Evolutionary conservation across 441 rosid genomes (phyloP), one percentile per base, ranked within the genome.

Genomic region (Rhodomyrtus psidioides): DNA sequence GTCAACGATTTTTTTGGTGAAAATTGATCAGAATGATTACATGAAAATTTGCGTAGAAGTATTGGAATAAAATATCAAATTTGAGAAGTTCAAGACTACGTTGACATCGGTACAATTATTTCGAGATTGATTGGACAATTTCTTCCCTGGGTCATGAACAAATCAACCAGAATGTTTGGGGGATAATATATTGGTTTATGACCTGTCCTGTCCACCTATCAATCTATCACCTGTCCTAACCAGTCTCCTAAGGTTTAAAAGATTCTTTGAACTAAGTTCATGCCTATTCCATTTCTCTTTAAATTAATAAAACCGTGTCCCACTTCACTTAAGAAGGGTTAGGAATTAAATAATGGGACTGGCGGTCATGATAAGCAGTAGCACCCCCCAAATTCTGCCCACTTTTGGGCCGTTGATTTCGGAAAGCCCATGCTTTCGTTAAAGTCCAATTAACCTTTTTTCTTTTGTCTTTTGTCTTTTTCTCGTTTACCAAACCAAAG

Each of bases 11-110:
- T 51, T 51, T 12, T 4, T 4, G 49, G 16, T 51, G 53, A 51
- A 10, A 51, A 51, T 51, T 13, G 53, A 3, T 4, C 6, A 12
- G 1, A 13, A 34, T 34, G 7, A 65, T 0, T 21, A 9, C 0
- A 1, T 7, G 7, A 3, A 15, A 28, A 28, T 60, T 65, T 0
- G 4, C 1, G 0, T 3, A 19, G 2, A 34, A 0, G 12, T 39
- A 1, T 19, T 34, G 2, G 8, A 34, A 3, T 21, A 21, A 12
- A 12, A 1, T 70, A 2, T 0, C 4, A 34, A 19, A 4, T 17
- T 65, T 19, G 6, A 0, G 9, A 19, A 65, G 1, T 9, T 0
- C 0, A 0, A 1, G 0, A 34, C 1, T 23, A 0, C 34, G 30
- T 34, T 65, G 6, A 2, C 0, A 65, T 65, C 3, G 1, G 1